phyloP scores from a whole-genome alignment of 164 flowering plant genomes.

The Platanus orientalis region DNA sequence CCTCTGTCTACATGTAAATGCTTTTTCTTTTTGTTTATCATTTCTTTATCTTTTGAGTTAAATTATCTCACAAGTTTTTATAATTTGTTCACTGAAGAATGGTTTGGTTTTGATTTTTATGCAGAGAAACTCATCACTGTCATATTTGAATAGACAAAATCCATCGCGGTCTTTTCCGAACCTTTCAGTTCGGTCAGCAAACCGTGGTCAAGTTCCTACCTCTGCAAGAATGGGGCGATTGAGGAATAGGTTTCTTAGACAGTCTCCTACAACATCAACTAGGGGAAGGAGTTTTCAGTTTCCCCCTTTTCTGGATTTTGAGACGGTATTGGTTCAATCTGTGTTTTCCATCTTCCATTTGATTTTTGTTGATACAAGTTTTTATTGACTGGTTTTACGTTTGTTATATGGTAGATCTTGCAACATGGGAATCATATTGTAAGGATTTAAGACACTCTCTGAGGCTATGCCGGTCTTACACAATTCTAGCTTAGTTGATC shows the following conservation, averaged over 20 bases:
- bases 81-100: neutral
- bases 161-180: conserved; percentile 29
- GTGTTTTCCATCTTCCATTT: neutral
- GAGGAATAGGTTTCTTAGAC: conserved; percentile 36
- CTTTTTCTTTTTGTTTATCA: too few relatives aligned
- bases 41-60: too few relatives aligned
- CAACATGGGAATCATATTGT: too few relatives aligned
- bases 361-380: neutral
- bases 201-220: conserved; percentile 32
- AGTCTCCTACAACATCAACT: conserved; percentile 29
- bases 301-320: conserved; percentile 67
- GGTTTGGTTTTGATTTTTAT: neutral
- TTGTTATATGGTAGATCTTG: too few relatives aligned
- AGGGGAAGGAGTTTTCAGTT: conserved; percentile 38
- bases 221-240: conserved; percentile 44
- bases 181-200: conserved; percentile 38
- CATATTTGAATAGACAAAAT: conserved; percentile 30
- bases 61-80: neutral
- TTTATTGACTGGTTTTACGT: neutral
- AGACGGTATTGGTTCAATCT: conserved; percentile 54
- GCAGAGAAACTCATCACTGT: conserved; percentile 36
- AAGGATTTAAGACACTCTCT: too few relatives aligned
- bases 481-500: too few relatives aligned
- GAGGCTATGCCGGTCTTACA: too few relatives aligned
- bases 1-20: too few relatives aligned